Evolutionary conservation across 768 basidiomycete species (phyloP), one percentile per base, ranked within the genome.

Genomic region (Cantharellus anzutake): DNA sequence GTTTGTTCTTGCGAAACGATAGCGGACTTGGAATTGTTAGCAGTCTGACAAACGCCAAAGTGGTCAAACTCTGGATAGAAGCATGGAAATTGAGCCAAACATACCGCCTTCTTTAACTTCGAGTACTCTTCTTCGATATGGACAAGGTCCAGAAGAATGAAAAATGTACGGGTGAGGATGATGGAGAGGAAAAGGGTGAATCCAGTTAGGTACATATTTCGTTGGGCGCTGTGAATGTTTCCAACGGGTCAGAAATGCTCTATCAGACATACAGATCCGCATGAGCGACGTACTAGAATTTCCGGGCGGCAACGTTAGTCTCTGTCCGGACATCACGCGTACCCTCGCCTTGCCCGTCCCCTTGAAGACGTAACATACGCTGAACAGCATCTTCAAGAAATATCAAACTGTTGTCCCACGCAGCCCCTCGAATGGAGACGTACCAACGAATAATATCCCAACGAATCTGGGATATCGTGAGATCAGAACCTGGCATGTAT

Each of bases 151-250:
- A 92, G 81, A 52, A 86, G 80, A 69, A 98, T 86, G 69, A 84
- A 83, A 74, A 97, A 97, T 2, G 86, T 87, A 66, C 93, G 83
- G 2, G 92, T 85, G 64, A 97, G 81, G 65, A 96, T 84, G 60
- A 98, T 82, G 4, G 94, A 96, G 29, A 99, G 82, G 82, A 97
- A 96, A 52, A 99, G 77, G 61, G 86, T 89, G 70, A 90, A 92
- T 0, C 88, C 88, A 4, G 92, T 93, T 14, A 97, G 78, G 69
- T 97, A 97, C 61, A 84, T 82, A 68, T 94, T 96, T 59, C 91
- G 78, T 69, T 93, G 89, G 2, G 89, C 78, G 66, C 87, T 91
- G 35, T 4, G 57, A 41, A 58, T 60, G 20, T 29, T 29, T 29
- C 20, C 20, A 29, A 38, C 3, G 5, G 5, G 29, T 60, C 57